Percentiles rank a stretch among this genome's conserved stretches.
Conservation (phyloP, 1,284 basidiomycete genomes). For the Gymnopus androsaceus region DNA sequence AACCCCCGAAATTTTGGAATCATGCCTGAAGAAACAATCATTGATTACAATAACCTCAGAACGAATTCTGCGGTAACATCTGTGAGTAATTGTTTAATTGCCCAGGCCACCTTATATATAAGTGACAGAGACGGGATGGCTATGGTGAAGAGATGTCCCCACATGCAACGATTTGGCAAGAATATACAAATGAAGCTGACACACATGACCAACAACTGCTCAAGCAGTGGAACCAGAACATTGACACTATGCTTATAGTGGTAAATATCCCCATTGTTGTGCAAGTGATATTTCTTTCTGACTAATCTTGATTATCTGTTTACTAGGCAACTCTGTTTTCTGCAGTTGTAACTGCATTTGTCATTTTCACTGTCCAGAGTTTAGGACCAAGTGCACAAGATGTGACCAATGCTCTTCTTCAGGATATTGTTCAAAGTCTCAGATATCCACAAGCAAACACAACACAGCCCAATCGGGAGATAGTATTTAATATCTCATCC, state of each 20-base stretch:
- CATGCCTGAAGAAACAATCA: no score
- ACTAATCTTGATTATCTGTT: neutral
- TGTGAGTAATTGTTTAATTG: no score
- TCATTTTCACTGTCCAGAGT: constrained; percentile 3
- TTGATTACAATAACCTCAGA: no score
- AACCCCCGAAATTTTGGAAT: no score
- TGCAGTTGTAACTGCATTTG: constrained; percentile 15
- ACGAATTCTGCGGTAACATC: no score
- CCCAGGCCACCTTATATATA: no score
- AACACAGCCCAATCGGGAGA: neutral
- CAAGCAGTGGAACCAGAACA: constrained; percentile 14
- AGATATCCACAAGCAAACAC: neutral
- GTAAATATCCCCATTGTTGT: no score
- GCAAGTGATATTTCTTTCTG: neutral
- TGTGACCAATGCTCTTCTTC: constrained; percentile 14
- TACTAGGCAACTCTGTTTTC: constrained; percentile 16
- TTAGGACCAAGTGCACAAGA: constrained; percentile 13
- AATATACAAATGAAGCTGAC: constrained; percentile 14
- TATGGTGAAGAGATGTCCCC: constrained; percentile 16
- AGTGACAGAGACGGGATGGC: neutral
- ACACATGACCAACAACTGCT: constrained; percentile 12
- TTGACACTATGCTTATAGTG: constrained; percentile 16
- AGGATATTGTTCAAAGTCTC: constrained; percentile 3
- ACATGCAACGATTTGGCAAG: constrained; percentile 15
- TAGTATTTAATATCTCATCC: constrained; percentile 1